These are phyloP conservation scores for Primulina huaijiensis DNA, from an alignment of 257 asterid species.

Conservation along the genomic window DNA sequence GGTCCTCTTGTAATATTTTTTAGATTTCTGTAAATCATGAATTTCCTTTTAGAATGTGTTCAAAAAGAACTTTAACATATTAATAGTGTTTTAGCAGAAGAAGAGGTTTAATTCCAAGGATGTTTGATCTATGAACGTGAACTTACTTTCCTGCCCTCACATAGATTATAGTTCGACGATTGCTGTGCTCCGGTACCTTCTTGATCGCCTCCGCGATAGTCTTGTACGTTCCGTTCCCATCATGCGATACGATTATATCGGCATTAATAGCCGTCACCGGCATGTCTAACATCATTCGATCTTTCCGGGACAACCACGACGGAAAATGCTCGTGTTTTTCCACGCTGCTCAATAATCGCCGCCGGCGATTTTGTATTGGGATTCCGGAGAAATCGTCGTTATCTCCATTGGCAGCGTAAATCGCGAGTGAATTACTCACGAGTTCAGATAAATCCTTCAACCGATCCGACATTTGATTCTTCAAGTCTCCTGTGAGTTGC, in stretches of 20 bases:
- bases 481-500: conserved; percentile 34
- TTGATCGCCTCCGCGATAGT: conserved; percentile 52
- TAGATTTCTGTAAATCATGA: too few relatives aligned
- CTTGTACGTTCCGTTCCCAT: conserved; percentile 47
- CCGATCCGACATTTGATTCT: conserved; percentile 27
- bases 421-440: conserved; percentile 52
- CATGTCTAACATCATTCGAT: conserved; percentile 30
- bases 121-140: background rate
- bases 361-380: conserved; percentile 44
- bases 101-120: too few relatives aligned
- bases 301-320: conserved; percentile 39
- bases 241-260: conserved; percentile 40
- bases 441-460: conserved; percentile 41
- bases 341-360: conserved; percentile 24
- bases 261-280: conserved; percentile 34
- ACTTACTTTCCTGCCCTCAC: conserved; percentile 55
- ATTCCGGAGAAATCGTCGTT: conserved; percentile 42
- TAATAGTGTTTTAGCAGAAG: too few relatives aligned
- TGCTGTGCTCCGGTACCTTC: conserved; percentile 46
- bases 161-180: conserved; percentile 39
- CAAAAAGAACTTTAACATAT: too few relatives aligned
- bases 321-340: conserved; percentile 30
- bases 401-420: conserved; percentile 31
- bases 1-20: too few relatives aligned
- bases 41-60: too few relatives aligned